Evolutionary conservation across 371 early-diverging fungal species (phyloP), one percentile per base, ranked within the genome.

Genomic region (Dichotomocladium elegans): DNA sequence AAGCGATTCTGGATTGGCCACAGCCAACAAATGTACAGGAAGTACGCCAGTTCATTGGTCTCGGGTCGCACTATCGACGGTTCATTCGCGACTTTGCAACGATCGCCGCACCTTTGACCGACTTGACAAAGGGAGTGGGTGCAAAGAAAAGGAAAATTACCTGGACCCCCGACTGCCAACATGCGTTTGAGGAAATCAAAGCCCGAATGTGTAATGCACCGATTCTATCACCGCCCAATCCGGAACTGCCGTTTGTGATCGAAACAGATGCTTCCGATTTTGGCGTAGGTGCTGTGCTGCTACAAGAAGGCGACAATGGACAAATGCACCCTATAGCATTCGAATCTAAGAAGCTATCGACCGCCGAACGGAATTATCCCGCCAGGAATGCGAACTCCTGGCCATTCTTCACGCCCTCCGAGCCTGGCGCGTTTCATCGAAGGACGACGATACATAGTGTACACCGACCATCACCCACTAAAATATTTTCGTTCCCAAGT

Each of bases 341-440:
- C 25, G 47, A 46, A 12, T 72, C 68, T 8, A 35, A 49, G 19
- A 46, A 46, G 17, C 41, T 77, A 9, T 41, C 55, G 6, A 4
- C 22, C 43, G 22, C 22, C 3, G 43, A 43, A 43, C 8, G 43
- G 1, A 53, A 57, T 4, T 58, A 61, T 56, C 64, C 66, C 2
- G 64, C 66, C 66, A 72, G 46, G 65, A 71, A 35, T 77, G 75
- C 4, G 74, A 70, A 50, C 41, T 74, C 0, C 47, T 66, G 1
- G 70, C 63, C 14, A 68, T 71, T 3, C 17, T 72, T 0, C 60
- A 63, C 44, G 68, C 68, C 0, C 48, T 74, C 15, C 6, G 59
- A 3, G 40, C 46, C 0, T 73, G 73, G 74, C 56, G 76, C 0
- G 60, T n/a, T 65, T 61, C 7, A 45, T 66, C 12, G 61, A 66